Evolutionary conservation across 805 yeast genomes (phyloP).

Genomic region (Kazachstania psychrophila): DNA sequence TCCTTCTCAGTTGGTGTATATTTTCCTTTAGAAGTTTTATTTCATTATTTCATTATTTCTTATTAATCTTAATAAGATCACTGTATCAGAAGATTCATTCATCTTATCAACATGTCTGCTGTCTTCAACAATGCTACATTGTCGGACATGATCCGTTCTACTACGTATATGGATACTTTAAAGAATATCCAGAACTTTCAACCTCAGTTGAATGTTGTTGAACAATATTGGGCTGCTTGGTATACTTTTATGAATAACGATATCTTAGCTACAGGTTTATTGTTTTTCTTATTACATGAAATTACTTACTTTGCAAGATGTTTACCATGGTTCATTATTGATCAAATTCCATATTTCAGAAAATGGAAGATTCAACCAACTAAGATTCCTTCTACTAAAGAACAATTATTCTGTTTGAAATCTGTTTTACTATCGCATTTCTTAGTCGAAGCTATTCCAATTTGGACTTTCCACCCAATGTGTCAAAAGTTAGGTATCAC

Average conservation of each 20-base stretch:
- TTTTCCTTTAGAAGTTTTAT: neutral
- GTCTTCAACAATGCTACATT: slow-evolving; percentile 29
- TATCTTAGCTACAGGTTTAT: slow-evolving; percentile 80
- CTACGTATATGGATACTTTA: slow-evolving; percentile 29
- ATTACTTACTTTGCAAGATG: slow-evolving; percentile 84
- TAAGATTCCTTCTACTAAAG: slow-evolving; percentile 67
- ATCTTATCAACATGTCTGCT: slow-evolving; percentile 23
- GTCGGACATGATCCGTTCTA: slow-evolving; percentile 19
- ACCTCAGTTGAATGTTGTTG: slow-evolving; percentile 43
- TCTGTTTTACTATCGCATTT: slow-evolving; percentile 79
- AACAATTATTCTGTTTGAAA: slow-evolving; percentile 89
- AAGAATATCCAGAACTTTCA: slow-evolving; percentile 32
- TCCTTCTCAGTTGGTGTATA: too few species aligned
- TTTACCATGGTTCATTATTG: slow-evolving; percentile 86
- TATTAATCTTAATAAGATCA: too few species aligned
- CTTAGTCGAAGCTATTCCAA: slow-evolving; percentile 89
- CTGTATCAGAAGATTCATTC: too few species aligned
- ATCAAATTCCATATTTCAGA: slow-evolving; percentile 74
- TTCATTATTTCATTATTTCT: too few species aligned
- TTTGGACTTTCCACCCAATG: slow-evolving; percentile 94
- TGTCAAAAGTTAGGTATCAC: slow-evolving; percentile 74
- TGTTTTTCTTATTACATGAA: slow-evolving; percentile 79
- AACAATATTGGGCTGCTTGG: slow-evolving; percentile 82
- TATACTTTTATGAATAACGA: slow-evolving; percentile 81
- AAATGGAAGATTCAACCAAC: slow-evolving; percentile 84